Evolutionary conservation across 2,329 filamentous ascomycete genomes (phyloP), one percentile per base, ranked within the genome.

Genomic region (Pseudopyrenochaeta lycopersici): DNA sequence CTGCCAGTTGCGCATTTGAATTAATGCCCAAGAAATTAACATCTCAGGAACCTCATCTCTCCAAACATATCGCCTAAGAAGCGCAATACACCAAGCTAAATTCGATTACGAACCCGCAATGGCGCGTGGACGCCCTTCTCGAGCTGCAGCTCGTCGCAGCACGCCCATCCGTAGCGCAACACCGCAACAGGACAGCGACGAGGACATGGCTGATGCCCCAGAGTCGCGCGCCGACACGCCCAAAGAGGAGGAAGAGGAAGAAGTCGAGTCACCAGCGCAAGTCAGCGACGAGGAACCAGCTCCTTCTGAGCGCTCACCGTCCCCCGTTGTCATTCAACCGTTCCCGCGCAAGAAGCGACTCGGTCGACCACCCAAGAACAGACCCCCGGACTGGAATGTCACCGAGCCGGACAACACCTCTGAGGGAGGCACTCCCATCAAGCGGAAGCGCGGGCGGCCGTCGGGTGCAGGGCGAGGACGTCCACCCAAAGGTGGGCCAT

Each of bases 351-450:
- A 90, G 76, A 82, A 84, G 63, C 88, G 92, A 46, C 83, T 93
- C n/a, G 92, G 92, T 17, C 86, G 92, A 11, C 92, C 92, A 2
- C 91, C 92, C 0, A 96, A 95, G 82, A 93, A 92, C 72, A 85
- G 87, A 44, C 90, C 90, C 0, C 86, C 91, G 3, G 91, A 92
- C 72, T 94, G 90, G 87, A 78, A 81, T 17, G 83, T 85, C 39
- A 82, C 83, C 38, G 81, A 81, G 35, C 75, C 77, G 31, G 77
- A 80, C 20, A 80, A 80, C 47, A 74, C 75, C 15, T 81, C 79
- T 11, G 80, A 83, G 49, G 75, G 74, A 21, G 80, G 80, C 38
- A 83, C 80, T 3, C 81, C 81, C 12, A 71, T 77, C 56, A 80
- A 80, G 64, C 77, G 82, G 55, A 77, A 79, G 57, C 72, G 81